Conservation (phyloP, 768 basidiomycete species). For the Tulasnella sp. region DNA sequence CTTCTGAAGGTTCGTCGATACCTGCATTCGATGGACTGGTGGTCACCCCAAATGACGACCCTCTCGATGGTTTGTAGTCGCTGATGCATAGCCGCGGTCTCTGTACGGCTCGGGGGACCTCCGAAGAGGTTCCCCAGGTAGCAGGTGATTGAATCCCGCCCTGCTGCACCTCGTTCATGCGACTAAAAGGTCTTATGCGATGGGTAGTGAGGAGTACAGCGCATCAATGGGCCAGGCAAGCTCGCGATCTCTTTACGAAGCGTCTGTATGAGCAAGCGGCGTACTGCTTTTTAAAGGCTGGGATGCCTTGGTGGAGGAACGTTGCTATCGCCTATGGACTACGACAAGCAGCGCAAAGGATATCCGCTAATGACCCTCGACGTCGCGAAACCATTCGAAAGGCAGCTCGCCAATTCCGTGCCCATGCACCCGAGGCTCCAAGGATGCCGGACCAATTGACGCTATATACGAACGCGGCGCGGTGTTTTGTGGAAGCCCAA, state of each 20-base stretch:
- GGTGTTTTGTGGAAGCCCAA: conserved; percentile 8
- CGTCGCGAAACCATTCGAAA: not conserved
- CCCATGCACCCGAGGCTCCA: not conserved
- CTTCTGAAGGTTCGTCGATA: conserved; percentile 4
- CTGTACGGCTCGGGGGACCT: not conserved
- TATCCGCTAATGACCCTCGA: not conserved
- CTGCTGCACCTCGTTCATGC: not conserved
- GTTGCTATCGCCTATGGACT: not conserved
- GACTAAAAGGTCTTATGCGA: not conserved
- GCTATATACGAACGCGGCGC: conserved; percentile 2
- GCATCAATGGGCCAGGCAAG: not conserved
- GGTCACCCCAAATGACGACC: not conserved
- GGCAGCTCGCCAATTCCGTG: not conserved
- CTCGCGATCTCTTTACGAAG: not conserved
- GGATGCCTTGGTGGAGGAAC: not conserved
- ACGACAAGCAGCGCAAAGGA: conserved; percentile 1
- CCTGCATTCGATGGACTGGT: not conserved
- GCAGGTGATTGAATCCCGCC: not conserved
- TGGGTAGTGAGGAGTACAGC: not conserved
- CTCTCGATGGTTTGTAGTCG: not conserved
- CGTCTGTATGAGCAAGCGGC: not conserved
- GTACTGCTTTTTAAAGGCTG: not conserved
- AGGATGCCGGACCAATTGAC: not conserved
- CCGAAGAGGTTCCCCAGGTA: too few relatives aligned
- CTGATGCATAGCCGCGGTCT: not conserved